These are phyloP conservation scores for Herpetomonas tarakana DNA, from an alignment of 208 protist species.

Conservation along the genomic window DNA sequence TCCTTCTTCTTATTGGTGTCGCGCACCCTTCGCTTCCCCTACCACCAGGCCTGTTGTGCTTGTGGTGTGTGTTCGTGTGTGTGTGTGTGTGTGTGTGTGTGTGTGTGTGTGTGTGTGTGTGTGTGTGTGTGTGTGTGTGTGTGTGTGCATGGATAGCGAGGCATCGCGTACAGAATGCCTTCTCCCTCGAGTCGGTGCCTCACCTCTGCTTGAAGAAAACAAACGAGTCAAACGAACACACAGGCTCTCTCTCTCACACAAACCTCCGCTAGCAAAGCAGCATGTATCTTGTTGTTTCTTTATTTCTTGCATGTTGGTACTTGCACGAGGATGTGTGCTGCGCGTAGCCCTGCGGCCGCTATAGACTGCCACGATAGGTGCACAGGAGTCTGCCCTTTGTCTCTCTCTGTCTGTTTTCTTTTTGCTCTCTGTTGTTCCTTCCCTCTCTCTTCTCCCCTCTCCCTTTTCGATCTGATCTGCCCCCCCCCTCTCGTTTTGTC, in stretches of 20 bases:
- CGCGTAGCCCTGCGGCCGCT: no score
- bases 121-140: no score
- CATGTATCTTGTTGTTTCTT: no score
- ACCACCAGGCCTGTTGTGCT: constrained; percentile 1
- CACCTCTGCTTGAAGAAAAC: constrained; percentile 1
- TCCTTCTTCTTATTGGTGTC: constrained; percentile 3
- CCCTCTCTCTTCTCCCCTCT: background rate
- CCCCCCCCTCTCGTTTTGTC: no score
- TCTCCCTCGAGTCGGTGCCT: background rate
- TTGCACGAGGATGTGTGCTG: no score
- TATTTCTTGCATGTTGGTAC: no score
- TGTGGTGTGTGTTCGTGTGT: constrained; percentile 1
- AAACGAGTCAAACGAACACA: background rate
- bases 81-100: constrained; percentile 7
- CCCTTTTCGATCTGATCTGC: background rate
- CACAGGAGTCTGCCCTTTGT: no score
- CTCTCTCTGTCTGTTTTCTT: background rate
- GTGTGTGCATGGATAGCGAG: no score
- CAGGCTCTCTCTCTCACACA: background rate
- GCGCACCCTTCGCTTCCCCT: background rate
- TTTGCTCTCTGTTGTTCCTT: background rate
- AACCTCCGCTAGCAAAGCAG: no score
- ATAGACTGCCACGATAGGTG: no score
- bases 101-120: no score
- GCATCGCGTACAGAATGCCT: no score